Base-by-base conservation (phyloP, 1,284 basidiomycete genomes). In the Leccinum pallidistipes region DNA sequence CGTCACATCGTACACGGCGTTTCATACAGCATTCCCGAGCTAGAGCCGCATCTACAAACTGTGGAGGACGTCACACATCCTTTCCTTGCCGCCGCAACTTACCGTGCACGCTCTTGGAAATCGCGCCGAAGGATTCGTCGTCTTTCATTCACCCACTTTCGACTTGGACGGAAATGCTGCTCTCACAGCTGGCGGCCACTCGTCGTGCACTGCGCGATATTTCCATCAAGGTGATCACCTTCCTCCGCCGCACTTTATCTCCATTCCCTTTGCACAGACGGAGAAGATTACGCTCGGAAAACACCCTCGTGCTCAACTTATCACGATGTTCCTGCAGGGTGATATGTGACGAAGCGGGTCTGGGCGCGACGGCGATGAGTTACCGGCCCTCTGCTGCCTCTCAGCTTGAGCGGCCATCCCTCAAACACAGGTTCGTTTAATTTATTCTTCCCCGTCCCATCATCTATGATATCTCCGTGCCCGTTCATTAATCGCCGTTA, bases 1-100 rank as follows among this genome's bases (percentile, higher is more conserved):
- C 45, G 73, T 68, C 51, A 69, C 69, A 78, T 76, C 51, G 75
- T 78, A 43, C 77, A 79, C 56, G 78, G 78, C 21, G 74, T 79
- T 54, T 79, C 78, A n/a, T 74, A 78, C 57, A 71, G 74, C 21
- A 71, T 72, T 47, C 68, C 72, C 0, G 78, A 79, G 55, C 67
- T 75, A 14, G 78, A 78, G 64, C 69, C 75, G 16, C 73, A 78
- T 55, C 64, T 79, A 47, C 76, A 79, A 65, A 69, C 65, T 9
- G 69, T 79, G 10, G 68, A 73, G 3, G 77, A 78, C 8, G 64
- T 76, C 45, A 68, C 65, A 34, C 71, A 72, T 34, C 73, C 74
- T 3, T 74, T 68, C 62, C 69, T 79, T 38, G 71, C 64, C 12
- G 76, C 56, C 69, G 71, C 66, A 63, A 76, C 66, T 5, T 70